Base-by-base conservation (phyloP, 164 flowering plant genomes). In the Aristolochia fimbriata region DNA sequence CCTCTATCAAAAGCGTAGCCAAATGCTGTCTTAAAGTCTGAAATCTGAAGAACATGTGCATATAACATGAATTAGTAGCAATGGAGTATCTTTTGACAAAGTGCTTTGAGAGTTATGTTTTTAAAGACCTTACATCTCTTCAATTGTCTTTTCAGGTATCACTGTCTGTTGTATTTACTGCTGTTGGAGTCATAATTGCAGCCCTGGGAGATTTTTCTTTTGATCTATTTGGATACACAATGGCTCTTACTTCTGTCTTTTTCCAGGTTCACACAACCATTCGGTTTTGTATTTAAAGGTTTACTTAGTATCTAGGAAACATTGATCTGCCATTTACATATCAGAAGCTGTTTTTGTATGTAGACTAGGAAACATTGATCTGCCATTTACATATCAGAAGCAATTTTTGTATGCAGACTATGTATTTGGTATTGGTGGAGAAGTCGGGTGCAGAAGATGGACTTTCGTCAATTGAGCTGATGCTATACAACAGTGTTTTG, bases 361-460 rank as follows among this genome's bases (percentile, higher is more conserved):
- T 81, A 93, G 99, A 93, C 97, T 47, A 93, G n/a, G n/a, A n/a
- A 14, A 7, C 43, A 37, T 37, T 37, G 10, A 10, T 63, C 24
- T 46, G 47, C 17, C 58, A 51, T 59, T 59, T 15, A 62, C 1
- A 62, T 69, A 9, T 1, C 33, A 57, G 51, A 55, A 43, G 19
- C 60, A 58, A 47, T 33, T 64, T 65, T 22, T 60, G 60, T 62
- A 15, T 79, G 71, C 80, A 93, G 99, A 93, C 97, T 47, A 93
- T 91, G 96, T 93, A 93, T 80, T 85, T 93, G 62, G 91, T 93
- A 15, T 73, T 93, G 69, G 99, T 93, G 63, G 97, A 93, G 80
- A 88, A 75, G 63, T 91, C 97, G 65, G 97, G 99, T 70, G 98
- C 91, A 24, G 96, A 94, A 73, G 96, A 88, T 73, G 96, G 97